A percentile compares a stretch with the other conserved stretches of the same genome.
Evolutionary conservation across 768 basidiomycete genomes (phyloP).

Genomic region (Lactarius hengduanensis): DNA sequence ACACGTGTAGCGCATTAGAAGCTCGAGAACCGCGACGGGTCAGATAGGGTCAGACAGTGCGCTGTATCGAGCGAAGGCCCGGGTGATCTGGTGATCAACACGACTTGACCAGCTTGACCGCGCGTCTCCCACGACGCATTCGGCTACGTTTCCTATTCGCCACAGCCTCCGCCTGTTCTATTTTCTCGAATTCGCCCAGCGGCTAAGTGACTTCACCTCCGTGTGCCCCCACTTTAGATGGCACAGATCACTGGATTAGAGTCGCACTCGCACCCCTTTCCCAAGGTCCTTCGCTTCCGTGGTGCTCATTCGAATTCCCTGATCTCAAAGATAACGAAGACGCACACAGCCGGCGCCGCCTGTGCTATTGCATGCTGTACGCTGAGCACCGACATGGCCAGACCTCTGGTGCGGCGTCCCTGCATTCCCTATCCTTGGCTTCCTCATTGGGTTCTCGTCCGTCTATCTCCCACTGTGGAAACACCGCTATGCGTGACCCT

Average conservation of each 20-base stretch:
- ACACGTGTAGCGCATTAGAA: not conserved
- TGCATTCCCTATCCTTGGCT: not conserved
- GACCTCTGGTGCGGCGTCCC: not conserved
- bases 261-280: not conserved
- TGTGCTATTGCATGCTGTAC: not conserved
- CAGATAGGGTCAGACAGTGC: not conserved
- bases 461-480: not conserved
- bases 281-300: not conserved
- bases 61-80: too few species aligned
- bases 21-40: not conserved
- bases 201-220: not conserved
- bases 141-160: not conserved
- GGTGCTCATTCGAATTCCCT: not conserved
- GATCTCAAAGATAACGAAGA: conserved; percentile 2
- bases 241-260: not conserved
- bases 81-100: not conserved
- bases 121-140: not conserved
- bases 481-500: not conserved
- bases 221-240: not conserved
- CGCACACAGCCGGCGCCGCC: not conserved
- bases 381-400: not conserved
- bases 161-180: not conserved
- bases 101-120: not conserved
- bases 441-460: not conserved
- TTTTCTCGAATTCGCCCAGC: not conserved